These are phyloP conservation scores for Picochlorum sp. DNA, from an alignment of 139 green algal species.

Conservation along the genomic window DNA sequence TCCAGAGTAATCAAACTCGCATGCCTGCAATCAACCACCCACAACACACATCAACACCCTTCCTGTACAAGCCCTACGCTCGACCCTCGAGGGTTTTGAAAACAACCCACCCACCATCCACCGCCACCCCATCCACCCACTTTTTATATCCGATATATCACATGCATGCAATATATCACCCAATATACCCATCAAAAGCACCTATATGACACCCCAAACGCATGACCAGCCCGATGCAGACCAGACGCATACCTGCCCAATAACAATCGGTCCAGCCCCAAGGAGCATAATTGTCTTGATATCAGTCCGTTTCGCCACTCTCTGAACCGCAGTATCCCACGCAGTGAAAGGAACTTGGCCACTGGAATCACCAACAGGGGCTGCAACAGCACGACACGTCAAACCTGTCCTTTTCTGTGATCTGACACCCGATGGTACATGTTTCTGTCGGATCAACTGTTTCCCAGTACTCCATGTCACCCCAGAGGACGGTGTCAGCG, in stretches of 20 bases:
- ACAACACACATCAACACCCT: too few relatives aligned
- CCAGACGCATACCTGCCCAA: conserved; percentile 72
- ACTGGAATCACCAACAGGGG: conserved; percentile 15
- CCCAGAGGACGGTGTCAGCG: too few relatives aligned
- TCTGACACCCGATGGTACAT: too few relatives aligned
- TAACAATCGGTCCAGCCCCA: conserved; percentile 95
- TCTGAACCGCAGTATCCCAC: conserved; percentile 16
- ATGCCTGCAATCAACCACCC: conserved; percentile 58
- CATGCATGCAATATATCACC: too few relatives aligned
- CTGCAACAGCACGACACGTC: conserved; percentile 12
- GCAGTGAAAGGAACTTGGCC: conserved; percentile 18
- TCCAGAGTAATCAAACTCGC: conserved; percentile 99
- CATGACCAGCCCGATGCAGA: not conserved
- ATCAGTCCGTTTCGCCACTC: conserved; percentile 49
- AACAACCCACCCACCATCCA: too few relatives aligned
- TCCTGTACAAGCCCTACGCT: too few relatives aligned
- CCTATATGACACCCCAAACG: not conserved
- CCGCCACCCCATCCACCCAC: not conserved
- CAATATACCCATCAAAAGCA: not conserved
- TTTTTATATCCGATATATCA: too few relatives aligned
- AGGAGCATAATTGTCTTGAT: conserved; percentile 87
- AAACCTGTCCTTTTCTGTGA: too few relatives aligned
- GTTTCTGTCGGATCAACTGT: too few relatives aligned
- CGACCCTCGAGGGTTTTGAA: too few relatives aligned
- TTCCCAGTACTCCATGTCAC: too few relatives aligned